Evolutionary conservation across 1,284 basidiomycete species (phyloP).

Genomic region (Golubevia sp.): DNA sequence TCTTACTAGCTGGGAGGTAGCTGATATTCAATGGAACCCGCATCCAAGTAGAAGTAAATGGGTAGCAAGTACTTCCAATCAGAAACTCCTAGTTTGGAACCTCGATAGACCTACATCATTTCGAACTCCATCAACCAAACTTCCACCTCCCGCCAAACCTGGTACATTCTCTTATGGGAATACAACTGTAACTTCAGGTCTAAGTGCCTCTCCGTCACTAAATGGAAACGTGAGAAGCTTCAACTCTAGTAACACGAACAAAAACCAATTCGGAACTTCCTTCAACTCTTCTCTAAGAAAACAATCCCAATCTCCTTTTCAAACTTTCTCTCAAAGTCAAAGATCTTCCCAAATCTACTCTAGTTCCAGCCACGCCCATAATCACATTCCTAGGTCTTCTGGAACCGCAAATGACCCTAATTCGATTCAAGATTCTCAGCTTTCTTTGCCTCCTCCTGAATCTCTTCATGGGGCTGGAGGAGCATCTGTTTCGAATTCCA

Average conservation of each 20-base stretch:
- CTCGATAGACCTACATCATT: constrained; percentile 64
- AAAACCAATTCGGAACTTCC: neutral
- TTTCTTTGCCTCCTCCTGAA: neutral
- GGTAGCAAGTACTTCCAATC: constrained; percentile 91
- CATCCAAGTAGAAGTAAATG: constrained; percentile 82
- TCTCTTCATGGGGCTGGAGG: neutral
- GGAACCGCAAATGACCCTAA: neutral
- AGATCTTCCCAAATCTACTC: neutral
- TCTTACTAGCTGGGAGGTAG: constrained; percentile 94
- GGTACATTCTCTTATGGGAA: no score
- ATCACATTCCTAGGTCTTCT: neutral
- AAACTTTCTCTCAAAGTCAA: neutral
- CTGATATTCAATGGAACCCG: constrained; percentile 92
- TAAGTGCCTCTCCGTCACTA: no score
- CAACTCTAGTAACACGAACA: no score
- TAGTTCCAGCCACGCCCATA: neutral
- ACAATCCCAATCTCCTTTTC: neutral
- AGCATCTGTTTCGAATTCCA: neutral
- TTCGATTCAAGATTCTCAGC: neutral
- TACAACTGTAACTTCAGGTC: no score
- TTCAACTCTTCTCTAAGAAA: neutral
- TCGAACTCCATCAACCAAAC: no score
- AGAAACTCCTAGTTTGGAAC: constrained; percentile 97
- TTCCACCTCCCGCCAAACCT: no score
- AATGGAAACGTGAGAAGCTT: no score